Evolutionary conservation across 768 basidiomycete species (phyloP).

Genomic region (Ephemerocybe angulata): DNA sequence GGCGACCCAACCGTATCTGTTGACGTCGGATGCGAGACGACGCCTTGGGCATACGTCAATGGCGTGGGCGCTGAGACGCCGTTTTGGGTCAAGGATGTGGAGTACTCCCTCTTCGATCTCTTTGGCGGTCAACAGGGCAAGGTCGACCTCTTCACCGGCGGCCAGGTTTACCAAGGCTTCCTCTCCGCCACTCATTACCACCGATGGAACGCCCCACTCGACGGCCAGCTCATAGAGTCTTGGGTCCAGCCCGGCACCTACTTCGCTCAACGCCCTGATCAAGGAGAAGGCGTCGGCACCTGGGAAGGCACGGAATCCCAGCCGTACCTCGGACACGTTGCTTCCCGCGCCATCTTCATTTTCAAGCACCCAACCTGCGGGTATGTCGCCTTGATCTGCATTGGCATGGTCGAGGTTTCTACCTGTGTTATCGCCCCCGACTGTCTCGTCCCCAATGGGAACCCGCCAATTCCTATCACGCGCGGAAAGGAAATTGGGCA

Average conservation of each 20-base stretch:
- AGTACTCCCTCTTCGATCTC: not conserved
- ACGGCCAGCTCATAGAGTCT: not conserved
- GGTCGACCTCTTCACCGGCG: not conserved
- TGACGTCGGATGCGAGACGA: not conserved
- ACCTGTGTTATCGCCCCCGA: not conserved
- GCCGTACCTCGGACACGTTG: not conserved
- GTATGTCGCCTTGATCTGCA: not conserved
- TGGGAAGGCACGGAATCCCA: not conserved
- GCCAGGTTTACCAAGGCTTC: not conserved
- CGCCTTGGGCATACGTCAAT: not conserved
- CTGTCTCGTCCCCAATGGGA: not conserved
- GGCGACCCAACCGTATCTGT: not conserved
- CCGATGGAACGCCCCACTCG: not conserved
- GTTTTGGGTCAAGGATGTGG: not conserved
- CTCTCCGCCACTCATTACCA: not conserved
- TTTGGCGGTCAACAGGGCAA: not conserved
- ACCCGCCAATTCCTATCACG: not conserved
- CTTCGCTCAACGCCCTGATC: not conserved
- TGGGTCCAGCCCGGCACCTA: not conserved
- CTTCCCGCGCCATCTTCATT: not conserved
- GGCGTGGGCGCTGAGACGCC: not conserved
- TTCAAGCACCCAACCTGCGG: not conserved
- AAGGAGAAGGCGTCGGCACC: not conserved
- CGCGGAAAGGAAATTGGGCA: not conserved
- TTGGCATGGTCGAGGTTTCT: not conserved